These are phyloP conservation scores for Phytopythium cucurbitacearum DNA, from an alignment of 352 stramenopile genomes.

Conservation along the genomic window DNA sequence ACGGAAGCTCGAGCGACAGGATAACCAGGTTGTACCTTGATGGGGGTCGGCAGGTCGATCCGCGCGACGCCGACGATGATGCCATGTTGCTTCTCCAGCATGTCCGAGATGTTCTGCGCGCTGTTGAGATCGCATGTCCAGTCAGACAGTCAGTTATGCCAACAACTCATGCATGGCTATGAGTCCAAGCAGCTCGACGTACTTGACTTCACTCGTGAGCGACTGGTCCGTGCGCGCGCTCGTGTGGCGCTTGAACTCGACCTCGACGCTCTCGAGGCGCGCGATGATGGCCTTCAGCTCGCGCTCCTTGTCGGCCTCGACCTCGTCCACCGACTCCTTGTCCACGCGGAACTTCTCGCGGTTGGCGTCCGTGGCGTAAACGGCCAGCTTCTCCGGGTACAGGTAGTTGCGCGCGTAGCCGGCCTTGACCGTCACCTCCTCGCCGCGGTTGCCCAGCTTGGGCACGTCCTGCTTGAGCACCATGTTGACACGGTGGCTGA, in stretches of 20 bases:
- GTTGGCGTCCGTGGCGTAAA: conserved; percentile 92
- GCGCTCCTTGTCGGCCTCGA: conserved; percentile 52
- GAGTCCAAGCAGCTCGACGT: conserved; percentile 1
- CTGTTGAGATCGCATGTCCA: conserved; percentile 13
- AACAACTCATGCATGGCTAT: neutral
- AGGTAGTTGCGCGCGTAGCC: conserved; percentile 94
- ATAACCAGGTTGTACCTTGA: conserved; percentile 39
- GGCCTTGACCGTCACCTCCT: conserved; percentile 91
- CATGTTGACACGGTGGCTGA: conserved; percentile 79
- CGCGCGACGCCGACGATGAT: conserved; percentile 78
- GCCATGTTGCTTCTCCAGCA: conserved; percentile 79
- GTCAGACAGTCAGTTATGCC: neutral
- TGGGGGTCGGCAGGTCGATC: conserved; percentile 62
- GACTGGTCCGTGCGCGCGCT: conserved; percentile 48
- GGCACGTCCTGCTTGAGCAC: conserved; percentile 82
- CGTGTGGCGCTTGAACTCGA: conserved; percentile 83
- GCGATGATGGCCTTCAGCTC: conserved; percentile 58
- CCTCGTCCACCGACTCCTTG: conserved; percentile 46
- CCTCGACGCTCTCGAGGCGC: conserved; percentile 48
- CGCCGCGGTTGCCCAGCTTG: conserved; percentile 85
- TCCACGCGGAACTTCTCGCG: conserved; percentile 81
- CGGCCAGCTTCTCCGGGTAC: conserved; percentile 91
- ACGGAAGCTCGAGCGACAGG: neutral
- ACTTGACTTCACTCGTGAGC: conserved; percentile 71
- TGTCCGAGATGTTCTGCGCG: conserved; percentile 81